Base-by-base conservation (phyloP, 2,329 filamentous ascomycete genomes). In the Aspergillus proliferans region DNA sequence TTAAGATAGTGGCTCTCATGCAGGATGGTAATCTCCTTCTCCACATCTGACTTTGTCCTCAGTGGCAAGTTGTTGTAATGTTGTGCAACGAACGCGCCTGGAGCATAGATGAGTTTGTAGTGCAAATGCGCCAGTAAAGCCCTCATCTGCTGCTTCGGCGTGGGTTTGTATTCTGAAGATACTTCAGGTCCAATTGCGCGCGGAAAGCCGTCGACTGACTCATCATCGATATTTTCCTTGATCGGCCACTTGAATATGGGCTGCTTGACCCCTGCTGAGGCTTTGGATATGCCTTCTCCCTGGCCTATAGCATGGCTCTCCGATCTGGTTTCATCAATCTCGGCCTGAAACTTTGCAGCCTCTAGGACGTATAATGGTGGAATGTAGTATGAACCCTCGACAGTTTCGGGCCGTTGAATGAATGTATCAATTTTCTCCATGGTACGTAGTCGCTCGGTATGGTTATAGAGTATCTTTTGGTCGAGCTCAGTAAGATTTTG, bases 111-210 rank as follows among this genome's bases (percentile, higher is more conserved):
- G 6, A 49, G 34, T 10, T 49, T 38, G 21, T 34, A 39, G 26
- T 49, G 47, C n/a, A 45, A 45, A 33, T 49, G 33, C 9, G 47
- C 47, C 12, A 49, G 5, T 6, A 49, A 24, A 19, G 34, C 9
- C 24, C 10, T 49, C 42, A 49, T 41, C 18, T 43, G 15, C 30
- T 49, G 47, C n/a, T 22, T 28, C 2, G 47, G 34, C 12, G 34
- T 48, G 4, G 47, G 12, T 30, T 10, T 4, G 3, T 45, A 12
- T n/a, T 38, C 40, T 26, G 18, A 6, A 19, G 33, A 39, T 39
- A 39, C n/a, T 4, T 19, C 9, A 19, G 22, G 4, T 19, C 15
- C 12, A 9, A 8, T 10, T 30, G 9, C 26, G 26, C 4, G 4
- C 5, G 26, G 10, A 30, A 5, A 30, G 10, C 9, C 8, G 3